A percentile compares a stretch with the other conserved stretches of the same genome.
Evolutionary conservation across 2,329 filamentous ascomycete genomes (phyloP).

Genomic region (Blumeriella jaapii): DNA sequence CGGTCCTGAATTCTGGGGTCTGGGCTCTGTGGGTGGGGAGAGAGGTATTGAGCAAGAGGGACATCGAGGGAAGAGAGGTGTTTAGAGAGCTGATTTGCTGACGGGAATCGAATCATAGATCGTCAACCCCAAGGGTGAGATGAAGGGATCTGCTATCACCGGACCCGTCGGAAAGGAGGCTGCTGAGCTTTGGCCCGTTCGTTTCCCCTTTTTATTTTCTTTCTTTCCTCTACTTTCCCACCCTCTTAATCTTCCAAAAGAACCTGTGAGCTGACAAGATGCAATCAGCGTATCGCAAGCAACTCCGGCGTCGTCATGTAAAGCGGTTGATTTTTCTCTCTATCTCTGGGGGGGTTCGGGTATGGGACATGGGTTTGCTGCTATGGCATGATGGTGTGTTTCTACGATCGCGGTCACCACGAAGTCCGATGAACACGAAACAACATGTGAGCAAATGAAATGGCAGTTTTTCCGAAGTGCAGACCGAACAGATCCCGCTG

Average conservation of each 20-base stretch:
- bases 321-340: conserved; percentile 35
- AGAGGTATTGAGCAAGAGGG: not conserved
- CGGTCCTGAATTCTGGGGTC: conserved; percentile 3
- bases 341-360: conserved; percentile 25
- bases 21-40: too few relatives aligned
- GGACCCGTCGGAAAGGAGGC: conserved; percentile 99
- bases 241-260: conserved; percentile 24
- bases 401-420: conserved; percentile 15
- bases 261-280: conserved; percentile 7
- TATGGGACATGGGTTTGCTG: conserved; percentile 15
- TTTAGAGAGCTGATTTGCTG: conserved; percentile 24
- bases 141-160: conserved; percentile 99
- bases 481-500: too few relatives aligned
- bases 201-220: conserved; percentile 28
- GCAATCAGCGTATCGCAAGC: conserved; percentile 81
- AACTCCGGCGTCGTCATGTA: conserved; percentile 99
- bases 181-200: conserved; percentile 96
- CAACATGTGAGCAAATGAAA: too few relatives aligned
- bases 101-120: conserved; percentile 50
- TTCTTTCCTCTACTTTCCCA: not conserved
- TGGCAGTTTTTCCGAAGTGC: too few relatives aligned
- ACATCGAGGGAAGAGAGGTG: not conserved
- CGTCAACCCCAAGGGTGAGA: conserved; percentile 99
- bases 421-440: too few relatives aligned
- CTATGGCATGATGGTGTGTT: conserved; percentile 15